Conservation (phyloP, 139 green algal genomes). For the Chara braunii region DNA sequence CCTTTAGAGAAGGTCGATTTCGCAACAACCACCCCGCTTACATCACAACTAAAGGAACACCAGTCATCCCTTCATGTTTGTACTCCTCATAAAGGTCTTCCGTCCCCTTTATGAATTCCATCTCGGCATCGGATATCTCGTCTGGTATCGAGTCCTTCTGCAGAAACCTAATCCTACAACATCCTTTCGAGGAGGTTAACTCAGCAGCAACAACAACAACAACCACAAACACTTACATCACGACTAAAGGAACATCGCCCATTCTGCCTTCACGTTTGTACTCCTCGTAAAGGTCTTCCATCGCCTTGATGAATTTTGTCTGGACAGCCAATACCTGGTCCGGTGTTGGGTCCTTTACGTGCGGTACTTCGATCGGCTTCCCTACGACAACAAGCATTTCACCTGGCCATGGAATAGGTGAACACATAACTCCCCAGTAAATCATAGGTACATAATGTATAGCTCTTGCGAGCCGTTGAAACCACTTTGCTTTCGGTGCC, state of each 20-base stretch:
- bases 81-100: slow-evolving; percentile 15
- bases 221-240: too few species aligned
- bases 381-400: slow-evolving; percentile 15
- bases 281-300: slow-evolving; percentile 20
- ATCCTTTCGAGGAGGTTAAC: too few species aligned
- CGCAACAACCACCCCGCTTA: too few species aligned
- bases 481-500: slow-evolving; percentile 1
- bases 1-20: too few species aligned
- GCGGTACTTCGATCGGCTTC: slow-evolving; percentile 4
- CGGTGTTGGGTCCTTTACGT: background rate
- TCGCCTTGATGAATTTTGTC: slow-evolving; percentile 5
- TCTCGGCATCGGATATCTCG: background rate
- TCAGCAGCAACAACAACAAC: too few species aligned
- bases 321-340: slow-evolving; percentile 7
- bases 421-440: slow-evolving; percentile 1
- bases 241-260: slow-evolving; percentile 5
- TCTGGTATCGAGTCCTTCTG: background rate
- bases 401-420: background rate
- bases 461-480: background rate
- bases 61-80: slow-evolving; percentile 1
- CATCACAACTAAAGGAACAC: slow-evolving; percentile 20
- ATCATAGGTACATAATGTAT: slow-evolving; percentile 7
- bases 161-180: too few species aligned
- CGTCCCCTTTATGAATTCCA: slow-evolving; percentile 13
- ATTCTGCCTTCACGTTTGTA: slow-evolving; percentile 6